phyloP scores from a whole-genome alignment of 2,329 filamentous ascomycete genomes.

The Colletotrichum kahawae region DNA sequence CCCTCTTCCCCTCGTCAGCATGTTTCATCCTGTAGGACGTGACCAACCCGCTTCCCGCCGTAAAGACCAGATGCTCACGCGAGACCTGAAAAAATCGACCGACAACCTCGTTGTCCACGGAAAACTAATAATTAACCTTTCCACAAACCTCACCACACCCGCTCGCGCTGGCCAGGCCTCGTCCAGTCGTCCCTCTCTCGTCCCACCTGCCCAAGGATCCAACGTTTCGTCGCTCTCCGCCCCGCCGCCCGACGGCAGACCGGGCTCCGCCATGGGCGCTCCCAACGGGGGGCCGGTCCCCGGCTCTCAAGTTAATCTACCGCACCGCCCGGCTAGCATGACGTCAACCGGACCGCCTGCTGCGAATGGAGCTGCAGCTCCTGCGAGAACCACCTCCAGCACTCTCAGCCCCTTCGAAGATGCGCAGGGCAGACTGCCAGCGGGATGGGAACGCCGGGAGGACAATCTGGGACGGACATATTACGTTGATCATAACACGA shows the following conservation, averaged over 20 bases:
- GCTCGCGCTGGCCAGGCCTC: constrained; percentile 57
- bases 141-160: constrained; percentile 82
- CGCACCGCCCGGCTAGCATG: constrained; percentile 54
- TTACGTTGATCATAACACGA: constrained; percentile 97
- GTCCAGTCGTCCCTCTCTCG: constrained; percentile 51
- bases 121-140: constrained; percentile 95
- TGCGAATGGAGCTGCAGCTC: constrained; percentile 36
- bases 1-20: constrained; percentile 30
- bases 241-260: constrained; percentile 51
- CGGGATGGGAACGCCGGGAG: constrained; percentile 94
- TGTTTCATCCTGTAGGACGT: constrained; percentile 24
- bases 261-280: constrained; percentile 58
- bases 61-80: constrained; percentile 97
- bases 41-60: constrained; percentile 27
- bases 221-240: constrained; percentile 48
- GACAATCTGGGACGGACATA: constrained; percentile 96
- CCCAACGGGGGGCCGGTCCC: constrained; percentile 48
- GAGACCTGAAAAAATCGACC: constrained; percentile 96
- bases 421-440: constrained; percentile 87
- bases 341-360: constrained; percentile 36
- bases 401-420: constrained; percentile 93
- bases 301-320: constrained; percentile 44
- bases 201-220: constrained; percentile 45
- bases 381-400: constrained; percentile 34
- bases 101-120: constrained; percentile 98